These are phyloP conservation scores for Periconia digitata DNA, from an alignment of 2,329 filamentous ascomycete species.

Conservation along the genomic window DNA sequence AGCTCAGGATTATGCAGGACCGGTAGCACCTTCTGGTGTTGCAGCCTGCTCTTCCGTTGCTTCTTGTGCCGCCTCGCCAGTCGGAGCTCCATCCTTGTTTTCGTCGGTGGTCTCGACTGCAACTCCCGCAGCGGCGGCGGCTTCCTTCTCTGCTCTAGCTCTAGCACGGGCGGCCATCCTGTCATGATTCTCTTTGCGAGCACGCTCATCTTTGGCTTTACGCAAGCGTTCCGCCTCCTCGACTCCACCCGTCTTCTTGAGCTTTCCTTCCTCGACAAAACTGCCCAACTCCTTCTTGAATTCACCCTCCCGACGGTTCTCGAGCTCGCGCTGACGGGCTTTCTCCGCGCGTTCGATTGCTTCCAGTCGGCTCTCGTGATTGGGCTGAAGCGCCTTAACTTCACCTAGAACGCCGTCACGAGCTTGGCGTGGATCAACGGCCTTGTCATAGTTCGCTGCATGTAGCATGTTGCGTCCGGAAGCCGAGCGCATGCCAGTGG, in stretches of 20 bases:
- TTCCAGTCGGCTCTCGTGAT: slow-evolving; percentile 89
- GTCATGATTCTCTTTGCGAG: slow-evolving; percentile 72
- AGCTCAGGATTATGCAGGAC: slow-evolving; percentile 31
- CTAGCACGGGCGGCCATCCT: slow-evolving; percentile 52
- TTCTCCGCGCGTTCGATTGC: slow-evolving; percentile 98
- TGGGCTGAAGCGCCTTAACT: slow-evolving; percentile 88
- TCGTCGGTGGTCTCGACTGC: slow-evolving; percentile 29
- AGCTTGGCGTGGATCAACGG: slow-evolving; percentile 72
- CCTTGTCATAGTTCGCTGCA: slow-evolving; percentile 46
- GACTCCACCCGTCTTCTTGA: slow-evolving; percentile 95
- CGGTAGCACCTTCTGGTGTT: slow-evolving; percentile 38
- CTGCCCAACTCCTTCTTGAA: slow-evolving; percentile 81
- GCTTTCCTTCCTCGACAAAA: slow-evolving; percentile 86
- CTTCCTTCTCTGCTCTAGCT: slow-evolving; percentile 48
- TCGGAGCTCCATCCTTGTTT: slow-evolving; percentile 23
- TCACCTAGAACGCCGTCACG: slow-evolving; percentile 92
- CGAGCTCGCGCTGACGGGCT: slow-evolving; percentile 83
- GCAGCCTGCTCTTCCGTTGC: slow-evolving; percentile 29
- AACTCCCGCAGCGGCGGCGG: slow-evolving; percentile 34
- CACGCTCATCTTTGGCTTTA: slow-evolving; percentile 82
- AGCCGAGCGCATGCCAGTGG: slow-evolving; percentile 52
- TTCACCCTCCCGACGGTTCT: slow-evolving; percentile 70
- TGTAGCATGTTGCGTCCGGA: slow-evolving; percentile 43
- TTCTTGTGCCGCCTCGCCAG: slow-evolving; percentile 23
- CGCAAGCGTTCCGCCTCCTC: slow-evolving; percentile 89